Percentiles rank a stretch among this genome's conserved stretches.
phyloP scores from a whole-genome alignment of 257 asterid species.

The Capsicum baccatum region DNA sequence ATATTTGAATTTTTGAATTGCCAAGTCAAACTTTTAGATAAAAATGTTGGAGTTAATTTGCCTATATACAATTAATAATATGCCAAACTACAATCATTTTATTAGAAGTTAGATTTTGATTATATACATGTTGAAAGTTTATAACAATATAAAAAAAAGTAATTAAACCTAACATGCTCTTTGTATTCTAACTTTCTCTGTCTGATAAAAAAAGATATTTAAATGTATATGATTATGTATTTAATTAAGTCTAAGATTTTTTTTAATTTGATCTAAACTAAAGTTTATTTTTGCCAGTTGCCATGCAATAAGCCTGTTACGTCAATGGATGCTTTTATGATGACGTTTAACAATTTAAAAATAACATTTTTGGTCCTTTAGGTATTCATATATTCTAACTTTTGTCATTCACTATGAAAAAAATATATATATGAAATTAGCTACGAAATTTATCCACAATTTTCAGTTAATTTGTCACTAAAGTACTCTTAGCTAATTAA shows the following conservation, averaged over 20 bases:
- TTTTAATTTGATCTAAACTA: constrained; percentile 14
- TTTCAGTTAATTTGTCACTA: too few relatives aligned
- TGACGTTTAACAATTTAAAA: background rate
- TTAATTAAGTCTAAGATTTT: background rate
- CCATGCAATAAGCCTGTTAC: constrained; percentile 1
- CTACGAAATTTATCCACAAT: too few relatives aligned
- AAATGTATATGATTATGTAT: background rate
- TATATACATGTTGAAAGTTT: background rate
- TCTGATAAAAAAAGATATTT: background rate
- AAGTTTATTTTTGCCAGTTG: constrained; percentile 1
- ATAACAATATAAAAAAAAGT: background rate
- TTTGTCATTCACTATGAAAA: background rate
- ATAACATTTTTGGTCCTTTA: background rate
- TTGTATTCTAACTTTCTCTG: background rate
- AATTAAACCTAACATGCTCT: background rate
- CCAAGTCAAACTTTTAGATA: too few relatives aligned
- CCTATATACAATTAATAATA: too few relatives aligned
- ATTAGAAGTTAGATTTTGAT: background rate
- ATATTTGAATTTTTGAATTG: too few relatives aligned
- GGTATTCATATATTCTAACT: background rate
- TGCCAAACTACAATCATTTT: background rate
- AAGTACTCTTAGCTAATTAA: too few relatives aligned
- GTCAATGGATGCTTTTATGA: background rate
- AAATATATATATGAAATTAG: too few relatives aligned
- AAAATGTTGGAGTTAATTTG: too few relatives aligned